Percentiles rank a stretch among this genome's conserved stretches.
Evolutionary conservation across 2,329 filamentous ascomycete species (phyloP).

Genomic region (Fusarium concolor): DNA sequence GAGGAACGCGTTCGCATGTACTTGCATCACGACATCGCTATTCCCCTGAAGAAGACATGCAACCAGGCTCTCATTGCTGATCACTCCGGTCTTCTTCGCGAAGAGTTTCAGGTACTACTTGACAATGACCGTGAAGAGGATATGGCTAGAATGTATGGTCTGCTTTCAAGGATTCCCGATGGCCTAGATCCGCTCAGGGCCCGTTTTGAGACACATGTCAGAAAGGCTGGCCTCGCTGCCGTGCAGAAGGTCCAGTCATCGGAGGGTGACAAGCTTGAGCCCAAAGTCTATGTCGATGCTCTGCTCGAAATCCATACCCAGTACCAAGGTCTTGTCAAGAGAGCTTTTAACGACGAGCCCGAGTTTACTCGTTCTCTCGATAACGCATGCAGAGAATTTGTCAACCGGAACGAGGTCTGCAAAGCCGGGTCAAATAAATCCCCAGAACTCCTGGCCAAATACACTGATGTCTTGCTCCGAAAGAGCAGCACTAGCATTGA

Average conservation of each 20-base stretch:
- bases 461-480: slow-evolving; percentile 90
- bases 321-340: slow-evolving; percentile 90
- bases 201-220: slow-evolving; percentile 91
- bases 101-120: slow-evolving; percentile 94
- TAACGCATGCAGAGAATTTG: slow-evolving; percentile 97
- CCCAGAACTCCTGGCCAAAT: slow-evolving; percentile 93
- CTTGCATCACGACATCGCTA: slow-evolving; percentile 88
- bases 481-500: slow-evolving; percentile 94
- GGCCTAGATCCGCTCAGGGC: slow-evolving; percentile 88
- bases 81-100: slow-evolving; percentile 85
- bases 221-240: slow-evolving; percentile 87
- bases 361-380: slow-evolving; percentile 97
- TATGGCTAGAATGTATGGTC: slow-evolving; percentile 94
- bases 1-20: slow-evolving; percentile 94
- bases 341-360: slow-evolving; percentile 93
- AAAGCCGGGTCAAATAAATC: slow-evolving; percentile 93
- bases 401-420: slow-evolving; percentile 97
- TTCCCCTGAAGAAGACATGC: slow-evolving; percentile 85
- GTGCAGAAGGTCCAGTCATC: slow-evolving; percentile 90
- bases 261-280: slow-evolving; percentile 90
- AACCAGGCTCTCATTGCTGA: slow-evolving; percentile 90
- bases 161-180: slow-evolving; percentile 89
- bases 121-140: slow-evolving; percentile 96
- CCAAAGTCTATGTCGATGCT: slow-evolving; percentile 96
- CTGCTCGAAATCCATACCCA: slow-evolving; percentile 93